phyloP scores from a whole-genome alignment of 2,329 filamentous ascomycete genomes.

The Colletotrichum destructivum region DNA sequence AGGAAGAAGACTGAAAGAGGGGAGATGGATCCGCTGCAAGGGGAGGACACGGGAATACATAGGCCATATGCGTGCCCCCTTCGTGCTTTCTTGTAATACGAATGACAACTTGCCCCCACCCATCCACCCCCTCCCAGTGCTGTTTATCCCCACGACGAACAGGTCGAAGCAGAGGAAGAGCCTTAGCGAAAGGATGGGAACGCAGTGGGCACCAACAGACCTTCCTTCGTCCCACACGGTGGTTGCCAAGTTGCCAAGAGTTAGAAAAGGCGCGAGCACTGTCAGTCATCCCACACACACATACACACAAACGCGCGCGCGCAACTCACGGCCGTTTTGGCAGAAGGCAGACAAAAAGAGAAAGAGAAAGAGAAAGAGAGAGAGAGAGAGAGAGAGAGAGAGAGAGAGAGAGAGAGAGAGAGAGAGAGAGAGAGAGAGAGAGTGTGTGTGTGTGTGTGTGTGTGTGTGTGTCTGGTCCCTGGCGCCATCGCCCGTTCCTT shows the following conservation, averaged over 20 bases:
- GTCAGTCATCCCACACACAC: conserved; percentile 1
- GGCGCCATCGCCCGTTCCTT: background rate
- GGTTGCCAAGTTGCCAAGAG: conserved; percentile 5
- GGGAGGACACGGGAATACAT: too few relatives aligned
- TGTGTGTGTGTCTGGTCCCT: background rate
- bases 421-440: too few relatives aligned
- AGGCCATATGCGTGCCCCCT: background rate
- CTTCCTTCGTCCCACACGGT: background rate
- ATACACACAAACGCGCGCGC: conserved; percentile 4
- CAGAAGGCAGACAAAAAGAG: too few relatives aligned
- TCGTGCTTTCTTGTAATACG: conserved; percentile 8
- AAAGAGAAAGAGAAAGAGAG: too few relatives aligned
- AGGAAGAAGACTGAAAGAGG: background rate
- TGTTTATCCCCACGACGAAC: background rate
- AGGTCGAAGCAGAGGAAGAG: background rate
- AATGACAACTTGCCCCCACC: background rate
- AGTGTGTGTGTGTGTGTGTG: too few relatives aligned
- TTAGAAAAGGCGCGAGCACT: conserved; percentile 2
- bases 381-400: too few relatives aligned
- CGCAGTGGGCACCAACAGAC: conserved; percentile 31
- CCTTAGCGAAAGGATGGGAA: background rate
- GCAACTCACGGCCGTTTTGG: background rate
- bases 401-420: too few relatives aligned
- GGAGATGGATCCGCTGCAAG: background rate
- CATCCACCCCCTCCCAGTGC: background rate